Percentiles rank a stretch among this genome's conserved stretches.
phyloP scores from a whole-genome alignment of 2,329 filamentous ascomycete genomes.

The Sclerotinia spermophila region DNA sequence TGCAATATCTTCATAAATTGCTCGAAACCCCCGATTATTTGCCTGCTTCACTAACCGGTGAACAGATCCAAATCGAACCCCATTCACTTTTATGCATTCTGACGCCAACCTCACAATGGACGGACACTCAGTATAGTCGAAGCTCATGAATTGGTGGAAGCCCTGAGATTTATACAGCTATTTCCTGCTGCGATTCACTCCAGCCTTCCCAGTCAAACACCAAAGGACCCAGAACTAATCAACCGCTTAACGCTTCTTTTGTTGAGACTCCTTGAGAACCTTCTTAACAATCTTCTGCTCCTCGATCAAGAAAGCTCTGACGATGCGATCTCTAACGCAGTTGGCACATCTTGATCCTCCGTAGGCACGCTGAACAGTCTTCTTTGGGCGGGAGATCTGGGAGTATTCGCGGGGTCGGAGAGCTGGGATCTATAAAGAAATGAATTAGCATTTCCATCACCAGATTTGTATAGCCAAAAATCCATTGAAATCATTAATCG shows the following conservation, averaged over 20 bases:
- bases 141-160: conserved; percentile 33
- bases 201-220: conserved; percentile 37
- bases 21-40: conserved; percentile 2
- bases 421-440: conserved; percentile 69
- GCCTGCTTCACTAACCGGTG: conserved; percentile 13
- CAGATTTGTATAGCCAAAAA: not conserved
- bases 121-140: conserved; percentile 23
- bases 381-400: conserved; percentile 95
- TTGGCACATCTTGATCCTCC: conserved; percentile 97
- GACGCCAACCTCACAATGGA: conserved; percentile 13
- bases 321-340: conserved; percentile 97
- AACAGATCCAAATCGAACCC: conserved; percentile 6
- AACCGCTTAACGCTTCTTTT: conserved; percentile 46
- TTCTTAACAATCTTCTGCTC: conserved; percentile 99
- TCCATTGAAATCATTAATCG: not conserved
- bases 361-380: conserved; percentile 98
- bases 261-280: conserved; percentile 97
- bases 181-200: conserved; percentile 36
- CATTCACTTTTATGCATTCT: conserved; percentile 11
- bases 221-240: conserved; percentile 35
- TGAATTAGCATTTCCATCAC: conserved; percentile 31
- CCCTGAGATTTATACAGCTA: conserved; percentile 38
- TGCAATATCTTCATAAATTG: conserved; percentile 1
- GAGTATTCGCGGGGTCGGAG: conserved; percentile 98
- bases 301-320: conserved; percentile 98